Conservation (phyloP, 208 protist species). For the Acanthamoeba triangularis region DNA sequence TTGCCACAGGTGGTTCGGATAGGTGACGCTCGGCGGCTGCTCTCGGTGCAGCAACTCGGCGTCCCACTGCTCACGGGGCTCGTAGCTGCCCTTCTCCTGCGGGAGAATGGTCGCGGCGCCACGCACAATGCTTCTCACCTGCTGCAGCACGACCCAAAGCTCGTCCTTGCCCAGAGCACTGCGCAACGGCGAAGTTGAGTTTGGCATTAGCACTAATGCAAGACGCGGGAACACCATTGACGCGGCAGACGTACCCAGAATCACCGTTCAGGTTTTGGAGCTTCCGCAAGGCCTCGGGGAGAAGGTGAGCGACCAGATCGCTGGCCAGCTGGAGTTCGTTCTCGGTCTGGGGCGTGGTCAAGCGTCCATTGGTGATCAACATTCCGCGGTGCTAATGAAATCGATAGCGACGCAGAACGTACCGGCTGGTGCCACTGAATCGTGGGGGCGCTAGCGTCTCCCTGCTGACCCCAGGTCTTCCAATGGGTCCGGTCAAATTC, state of each 20-base stretch:
- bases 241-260: not conserved
- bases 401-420: not conserved
- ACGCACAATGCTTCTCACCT: not conserved
- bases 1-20: not conserved
- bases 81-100: not conserved
- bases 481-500: conserved; percentile 32
- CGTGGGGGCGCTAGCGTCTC: not conserved
- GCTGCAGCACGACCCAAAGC: not conserved
- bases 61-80: conserved; percentile 3
- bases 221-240: not conserved
- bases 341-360: not conserved
- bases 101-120: conserved; percentile 11
- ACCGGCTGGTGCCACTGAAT: conserved; percentile 51
- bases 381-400: not conserved
- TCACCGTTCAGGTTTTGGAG: not conserved
- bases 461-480: conserved; percentile 34
- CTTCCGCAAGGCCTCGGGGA: not conserved
- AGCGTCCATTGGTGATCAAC: not conserved
- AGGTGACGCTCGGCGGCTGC: not conserved
- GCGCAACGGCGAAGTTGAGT: not conserved
- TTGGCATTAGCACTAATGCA: not conserved
- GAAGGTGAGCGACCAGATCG: not conserved
- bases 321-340: not conserved
- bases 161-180: conserved; percentile 14
- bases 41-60: not conserved